These are phyloP conservation scores for Cymodocea nodosa DNA, from an alignment of 116 monocot genomes.

Conservation along the genomic window DNA sequence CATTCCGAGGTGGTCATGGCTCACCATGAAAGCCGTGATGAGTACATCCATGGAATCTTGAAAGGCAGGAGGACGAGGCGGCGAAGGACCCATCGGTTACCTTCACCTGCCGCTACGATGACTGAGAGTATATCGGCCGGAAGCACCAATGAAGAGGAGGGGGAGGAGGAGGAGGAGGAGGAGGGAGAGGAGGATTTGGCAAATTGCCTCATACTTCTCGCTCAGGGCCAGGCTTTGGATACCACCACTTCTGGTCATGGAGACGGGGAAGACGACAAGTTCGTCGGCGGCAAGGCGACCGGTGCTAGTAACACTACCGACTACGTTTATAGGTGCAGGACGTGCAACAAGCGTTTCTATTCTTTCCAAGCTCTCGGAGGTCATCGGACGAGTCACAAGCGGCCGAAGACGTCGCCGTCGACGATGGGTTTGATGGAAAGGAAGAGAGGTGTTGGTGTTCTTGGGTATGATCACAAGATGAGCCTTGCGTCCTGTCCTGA, in stretches of 20 bases:
- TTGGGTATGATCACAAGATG: not conserved
- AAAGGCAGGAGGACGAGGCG: no score
- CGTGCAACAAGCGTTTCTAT: constrained; percentile 60
- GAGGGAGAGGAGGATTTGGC: constrained; percentile 78
- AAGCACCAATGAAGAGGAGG: no score
- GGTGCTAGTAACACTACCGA: constrained; percentile 11
- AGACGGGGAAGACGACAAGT: constrained; percentile 9
- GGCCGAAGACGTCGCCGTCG: constrained; percentile 17
- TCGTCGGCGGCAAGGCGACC: constrained; percentile 14
- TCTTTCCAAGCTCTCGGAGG: constrained; percentile 86
- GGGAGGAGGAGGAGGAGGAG: constrained; percentile 21
- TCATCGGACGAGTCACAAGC: constrained; percentile 78
- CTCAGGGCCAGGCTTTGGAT: constrained; percentile 24
- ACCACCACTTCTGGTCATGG: not conserved
- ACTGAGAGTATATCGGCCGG: no score
- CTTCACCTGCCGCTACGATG: no score
- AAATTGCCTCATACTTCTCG: constrained; percentile 66
- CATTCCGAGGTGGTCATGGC: no score
- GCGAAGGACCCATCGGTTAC: no score
- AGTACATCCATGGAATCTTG: no score
- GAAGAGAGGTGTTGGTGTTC: not conserved
- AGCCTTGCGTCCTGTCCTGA: not conserved
- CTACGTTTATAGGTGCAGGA: constrained; percentile 58
- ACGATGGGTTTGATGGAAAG: not conserved
- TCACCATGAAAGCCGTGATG: no score